These are phyloP conservation scores for Mycena sanguinolenta DNA, from an alignment of 768 basidiomycete genomes.

Conservation along the genomic window DNA sequence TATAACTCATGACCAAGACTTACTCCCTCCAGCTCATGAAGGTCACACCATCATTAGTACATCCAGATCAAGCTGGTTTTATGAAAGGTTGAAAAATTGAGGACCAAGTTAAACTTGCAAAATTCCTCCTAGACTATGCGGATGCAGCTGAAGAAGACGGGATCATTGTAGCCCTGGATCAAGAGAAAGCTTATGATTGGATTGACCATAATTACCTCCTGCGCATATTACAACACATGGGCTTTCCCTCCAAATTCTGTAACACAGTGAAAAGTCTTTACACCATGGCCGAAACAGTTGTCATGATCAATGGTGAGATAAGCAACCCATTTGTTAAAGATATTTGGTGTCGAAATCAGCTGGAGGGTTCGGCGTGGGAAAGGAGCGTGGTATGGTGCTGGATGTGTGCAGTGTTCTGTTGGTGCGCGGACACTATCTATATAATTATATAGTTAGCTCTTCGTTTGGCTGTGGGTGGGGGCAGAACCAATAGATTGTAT, in stretches of 20 bases:
- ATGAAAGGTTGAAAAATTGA: constrained; percentile 22
- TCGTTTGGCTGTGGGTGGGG: no score
- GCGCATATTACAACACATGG: not conserved
- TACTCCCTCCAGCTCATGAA: not conserved
- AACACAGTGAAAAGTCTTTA: constrained; percentile 38
- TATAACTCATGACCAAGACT: constrained; percentile 10
- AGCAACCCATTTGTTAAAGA: constrained; percentile 34
- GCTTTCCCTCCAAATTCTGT: constrained; percentile 24
- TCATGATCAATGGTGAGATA: constrained; percentile 32
- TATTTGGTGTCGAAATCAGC: no score
- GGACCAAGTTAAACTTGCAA: constrained; percentile 38
- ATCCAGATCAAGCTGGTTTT: constrained; percentile 16
- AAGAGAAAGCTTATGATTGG: not conserved
- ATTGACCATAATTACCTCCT: constrained; percentile 1
- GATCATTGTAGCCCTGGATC: not conserved
- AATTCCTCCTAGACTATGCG: constrained; percentile 12
- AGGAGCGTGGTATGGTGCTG: no score
- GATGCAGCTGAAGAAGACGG: constrained; percentile 32
- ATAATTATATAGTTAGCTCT: no score
- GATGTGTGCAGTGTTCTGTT: no score
- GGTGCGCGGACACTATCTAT: no score
- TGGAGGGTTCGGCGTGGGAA: no score
- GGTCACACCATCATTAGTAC: constrained; percentile 2
- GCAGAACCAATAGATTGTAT: no score
- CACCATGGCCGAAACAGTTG: constrained; percentile 1